phyloP scores from a whole-genome alignment of 108 stramenopile species.

The Hondaea fermentalgiana region DNA sequence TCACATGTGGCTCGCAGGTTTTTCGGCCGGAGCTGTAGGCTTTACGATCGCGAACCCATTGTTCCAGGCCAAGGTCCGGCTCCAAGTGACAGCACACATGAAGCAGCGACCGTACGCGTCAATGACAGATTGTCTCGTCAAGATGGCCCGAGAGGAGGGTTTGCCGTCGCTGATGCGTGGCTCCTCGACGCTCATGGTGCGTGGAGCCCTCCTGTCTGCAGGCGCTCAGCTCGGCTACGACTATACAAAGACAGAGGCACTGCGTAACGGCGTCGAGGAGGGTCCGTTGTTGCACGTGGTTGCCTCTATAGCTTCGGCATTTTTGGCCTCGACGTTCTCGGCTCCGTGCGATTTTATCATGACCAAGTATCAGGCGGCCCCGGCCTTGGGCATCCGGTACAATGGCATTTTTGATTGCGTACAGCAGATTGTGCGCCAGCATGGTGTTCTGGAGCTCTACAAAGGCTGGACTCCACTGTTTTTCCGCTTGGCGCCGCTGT shows the following conservation, averaged over 20 bases:
- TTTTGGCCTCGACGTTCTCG: background rate
- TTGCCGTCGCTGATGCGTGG: background rate
- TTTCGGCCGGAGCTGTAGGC: background rate
- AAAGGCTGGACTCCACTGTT: background rate
- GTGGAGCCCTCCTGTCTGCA: background rate
- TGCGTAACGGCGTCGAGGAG: background rate
- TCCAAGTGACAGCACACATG: background rate
- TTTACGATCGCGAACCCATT: background rate
- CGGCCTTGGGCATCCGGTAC: background rate
- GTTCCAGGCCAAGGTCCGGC: background rate
- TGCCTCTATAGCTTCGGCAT: background rate
- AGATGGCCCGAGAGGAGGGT: background rate
- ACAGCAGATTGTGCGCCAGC: background rate
- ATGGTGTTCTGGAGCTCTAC: background rate
- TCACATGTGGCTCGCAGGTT: conserved; percentile 1
- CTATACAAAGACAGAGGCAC: background rate
- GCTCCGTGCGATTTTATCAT: conserved; percentile 15
- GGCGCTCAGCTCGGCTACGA: conserved; percentile 17
- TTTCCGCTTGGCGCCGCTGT: background rate
- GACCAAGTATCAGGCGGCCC: background rate
- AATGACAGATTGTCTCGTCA: background rate
- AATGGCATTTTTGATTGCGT: background rate
- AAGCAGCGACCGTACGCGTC: background rate
- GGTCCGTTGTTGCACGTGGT: background rate
- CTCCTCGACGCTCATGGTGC: background rate